Evolutionary conservation across 2,329 filamentous ascomycete species (phyloP).

Genomic region (Beauveria sp.): DNA sequence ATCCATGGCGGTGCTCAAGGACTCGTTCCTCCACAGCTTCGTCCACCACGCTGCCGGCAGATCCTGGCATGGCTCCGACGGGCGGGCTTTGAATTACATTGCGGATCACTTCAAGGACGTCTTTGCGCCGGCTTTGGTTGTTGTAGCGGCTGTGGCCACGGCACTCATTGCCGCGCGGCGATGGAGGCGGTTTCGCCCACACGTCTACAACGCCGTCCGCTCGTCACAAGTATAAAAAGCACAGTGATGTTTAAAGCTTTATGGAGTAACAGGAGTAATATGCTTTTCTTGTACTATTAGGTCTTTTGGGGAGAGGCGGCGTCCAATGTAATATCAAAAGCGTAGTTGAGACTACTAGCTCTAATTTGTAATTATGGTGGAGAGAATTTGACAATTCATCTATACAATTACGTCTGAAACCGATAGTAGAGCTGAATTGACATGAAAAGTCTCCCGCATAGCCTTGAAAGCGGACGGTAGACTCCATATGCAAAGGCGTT

Average conservation of each 20-base stretch:
- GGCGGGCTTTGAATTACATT: constrained; percentile 16
- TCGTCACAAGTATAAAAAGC: not conserved
- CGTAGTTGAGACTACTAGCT: too few species aligned
- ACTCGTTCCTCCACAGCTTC: constrained; percentile 8
- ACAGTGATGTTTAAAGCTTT: not conserved
- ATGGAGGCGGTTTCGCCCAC: not conserved
- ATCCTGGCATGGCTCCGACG: constrained; percentile 20
- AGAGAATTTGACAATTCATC: too few species aligned
- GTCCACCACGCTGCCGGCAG: constrained; percentile 17
- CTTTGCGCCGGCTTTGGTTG: not conserved
- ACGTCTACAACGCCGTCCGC: not conserved
- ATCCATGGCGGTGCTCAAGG: constrained; percentile 14
- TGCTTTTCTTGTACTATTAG: not conserved
- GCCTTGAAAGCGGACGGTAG: too few species aligned
- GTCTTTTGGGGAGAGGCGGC: not conserved
- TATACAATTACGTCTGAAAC: too few species aligned
- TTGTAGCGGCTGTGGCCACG: not conserved
- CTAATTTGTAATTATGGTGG: too few species aligned
- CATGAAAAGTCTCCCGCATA: too few species aligned
- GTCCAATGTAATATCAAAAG: too few species aligned
- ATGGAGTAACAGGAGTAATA: not conserved
- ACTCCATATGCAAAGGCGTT: too few species aligned
- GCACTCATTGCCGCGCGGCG: not conserved
- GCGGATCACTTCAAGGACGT: constrained; percentile 12
- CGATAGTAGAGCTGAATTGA: too few species aligned